Base-by-base conservation (phyloP, 2,329 filamentous ascomycete genomes). In the Immersiporthe knoxdaviesiana region DNA sequence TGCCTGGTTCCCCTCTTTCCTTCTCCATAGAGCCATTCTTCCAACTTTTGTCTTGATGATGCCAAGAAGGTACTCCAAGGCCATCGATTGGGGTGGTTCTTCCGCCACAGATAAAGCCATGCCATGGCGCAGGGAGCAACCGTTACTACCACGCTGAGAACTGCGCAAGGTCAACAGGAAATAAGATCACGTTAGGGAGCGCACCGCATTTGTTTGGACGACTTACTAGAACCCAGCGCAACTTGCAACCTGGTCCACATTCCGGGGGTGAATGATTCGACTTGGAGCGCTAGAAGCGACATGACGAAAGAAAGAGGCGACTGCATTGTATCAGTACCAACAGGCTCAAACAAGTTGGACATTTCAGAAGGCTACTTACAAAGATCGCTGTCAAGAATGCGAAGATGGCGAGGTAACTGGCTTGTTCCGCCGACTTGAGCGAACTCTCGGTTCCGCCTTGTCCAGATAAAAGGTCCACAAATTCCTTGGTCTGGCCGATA, bases 221-320 rank as follows among this genome's bases (percentile, higher is more conserved):
- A 54, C 50, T 54, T 54, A 54, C 50, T n/a, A 54, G n/a, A 54
- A 11, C 50, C 24, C n/a, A 12, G n/a, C 24, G 50, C n/a, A 14
- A 65, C 63, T 59, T 65, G 52, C 32, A 18, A 21, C 27, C 59
- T 78, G 75, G 16, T 65, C 66, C 68, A 69, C 47, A 3, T 16
- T 16, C 32, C 67, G 70, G 58, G 63, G 24, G 52, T 65, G 52
- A 65, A 65, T n/a, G 52, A 47, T 24, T 59, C 27, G 10, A 65
- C 58, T 30, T 12, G 52, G 6, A 65, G 37, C 44, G 52, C 35
- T 7, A 65, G 35, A 3, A 65, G 18, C 52, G 50, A 54, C 14
- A 59, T 8, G 18, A 56, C 35, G 10, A 65, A 39, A n/a, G 52
- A 59, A 32, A 65, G n/a, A 56, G 63, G 63, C 37, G 63, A 58